Conservation (phyloP, 2,329 filamentous ascomycete species). For the Aspergillus arachidicola region DNA sequence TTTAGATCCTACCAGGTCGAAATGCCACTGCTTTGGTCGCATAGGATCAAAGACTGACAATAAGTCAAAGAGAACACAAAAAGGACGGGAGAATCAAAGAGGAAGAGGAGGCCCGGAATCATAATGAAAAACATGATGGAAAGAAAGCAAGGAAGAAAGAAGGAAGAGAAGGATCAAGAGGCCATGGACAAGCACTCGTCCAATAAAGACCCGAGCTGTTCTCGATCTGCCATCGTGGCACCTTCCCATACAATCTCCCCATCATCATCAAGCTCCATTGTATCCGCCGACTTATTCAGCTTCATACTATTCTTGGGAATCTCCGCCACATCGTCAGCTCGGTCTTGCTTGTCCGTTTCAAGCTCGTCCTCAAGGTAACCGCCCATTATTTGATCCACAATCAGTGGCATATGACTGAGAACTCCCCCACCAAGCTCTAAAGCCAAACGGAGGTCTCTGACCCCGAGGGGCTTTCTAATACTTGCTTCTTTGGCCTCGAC, state of each 20-base stretch:
- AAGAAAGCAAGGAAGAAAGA: constrained; percentile 12
- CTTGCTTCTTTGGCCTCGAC: constrained; percentile 76
- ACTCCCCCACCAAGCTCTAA: constrained; percentile 75
- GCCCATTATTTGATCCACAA: constrained; percentile 70
- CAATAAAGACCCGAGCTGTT: constrained; percentile 41
- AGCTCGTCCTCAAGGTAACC: constrained; percentile 76
- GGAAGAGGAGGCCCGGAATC: background rate
- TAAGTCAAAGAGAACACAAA: background rate
- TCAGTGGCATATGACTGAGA: constrained; percentile 74
- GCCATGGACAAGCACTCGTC: constrained; percentile 48
- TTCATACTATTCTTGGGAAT: constrained; percentile 25
- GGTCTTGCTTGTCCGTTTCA: constrained; percentile 52
- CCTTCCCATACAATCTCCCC: constrained; percentile 43
- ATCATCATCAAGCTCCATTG: constrained; percentile 48
- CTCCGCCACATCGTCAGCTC: constrained; percentile 27
- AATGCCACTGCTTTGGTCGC: constrained; percentile 16
- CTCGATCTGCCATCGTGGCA: constrained; percentile 36
- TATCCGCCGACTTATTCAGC: constrained; percentile 29
- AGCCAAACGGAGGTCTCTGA: constrained; percentile 76
- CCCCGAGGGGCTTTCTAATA: constrained; percentile 70
- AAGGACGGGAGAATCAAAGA: background rate
- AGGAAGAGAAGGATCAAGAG: constrained; percentile 28
- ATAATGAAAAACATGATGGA: background rate
- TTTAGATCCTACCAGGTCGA: constrained; percentile 18
- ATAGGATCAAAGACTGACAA: constrained; percentile 3